Evolutionary conservation across 2,329 filamentous ascomycete genomes (phyloP), one percentile per base, ranked within the genome.

Genomic region (Aspergillus viridinutans): DNA sequence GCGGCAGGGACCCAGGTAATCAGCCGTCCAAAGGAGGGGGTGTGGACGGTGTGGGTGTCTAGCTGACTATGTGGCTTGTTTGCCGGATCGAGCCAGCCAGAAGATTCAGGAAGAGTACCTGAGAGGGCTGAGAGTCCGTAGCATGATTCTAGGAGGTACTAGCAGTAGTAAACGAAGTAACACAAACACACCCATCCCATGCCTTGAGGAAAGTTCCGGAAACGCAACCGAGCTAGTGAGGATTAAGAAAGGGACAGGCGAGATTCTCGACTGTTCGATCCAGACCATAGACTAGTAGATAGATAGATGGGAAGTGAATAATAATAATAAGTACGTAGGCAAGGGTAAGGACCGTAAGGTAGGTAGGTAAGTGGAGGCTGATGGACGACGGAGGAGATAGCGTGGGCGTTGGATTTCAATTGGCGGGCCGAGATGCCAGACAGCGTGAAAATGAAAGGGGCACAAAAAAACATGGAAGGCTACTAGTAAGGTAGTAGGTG

Each of bases 401-500:
- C 12, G 12, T 32, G 4, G 29, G 12, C 32, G 28, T 17, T 17
- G 32, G 32, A 35, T 35, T 23, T 54, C 42, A 49, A 64, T 64
- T 64, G 62, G 60, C 35, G 62, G 62, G 53, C 55, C 53, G 57
- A 51, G 54, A 53, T 64, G 40, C 62, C 62, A 61, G 50, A 54
- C 51, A 17, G 12, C 14, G 32, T 17, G 32, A 35, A 35, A 17
- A 17, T 17, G 32, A 38, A 38, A n/a, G 32, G 32, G 32, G 47
- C 20, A 14, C 45, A 38, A 42, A 53, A 25, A 58, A 25, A 35
- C 12, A 35, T 35, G 32, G 32, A 35, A 35, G 12, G 5, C 14
- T 4, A 4, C 5, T 23, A 32, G 4, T 17, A 9, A 28, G 29
- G n/a, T n/a, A n/a, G n/a, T 35, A 35, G 47, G 35, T 26, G 25